Base-by-base conservation (phyloP, 148 eudicot genomes). In the Rhododendron henanense region DNA sequence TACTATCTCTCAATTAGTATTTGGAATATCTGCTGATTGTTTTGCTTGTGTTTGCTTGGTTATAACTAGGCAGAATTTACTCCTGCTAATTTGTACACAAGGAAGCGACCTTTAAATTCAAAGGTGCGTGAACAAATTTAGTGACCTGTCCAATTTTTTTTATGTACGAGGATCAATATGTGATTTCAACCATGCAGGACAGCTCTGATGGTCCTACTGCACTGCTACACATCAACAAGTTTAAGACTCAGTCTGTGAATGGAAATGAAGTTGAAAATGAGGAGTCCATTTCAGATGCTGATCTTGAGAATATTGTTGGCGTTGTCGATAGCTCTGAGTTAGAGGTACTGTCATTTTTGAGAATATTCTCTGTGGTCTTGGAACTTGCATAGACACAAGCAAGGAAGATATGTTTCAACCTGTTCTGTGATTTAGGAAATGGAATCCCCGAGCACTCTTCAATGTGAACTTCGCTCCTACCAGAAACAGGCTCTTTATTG, bases 401-500 rank as follows among this genome's bases (percentile, higher is more conserved):
- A 37, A 85, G 44, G 87, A 5, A 57, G 51, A 86, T 10, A 44
- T 80, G 37, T 55, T 86, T 67, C 53, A 4, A 67, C 33, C 10
- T 69, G 1, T 28, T 86, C 61, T 41, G 59, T 85, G 51, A 37
- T 87, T 41, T 85, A 97, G 99, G 99, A 97, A 93, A 94, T 94
- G 96, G 99, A 95, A 87, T 95, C 99, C 16, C 99, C 99, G 28
- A 84, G 92, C 85, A 91, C 94, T 73, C 94, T 97, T 86, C 95
- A 88, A 71, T 97, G 99, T 84, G 94, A 94, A 84, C 93, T 97
- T 83, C 98, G 98, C 21, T 93, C 98, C 55, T 97, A 97, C 87
- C 99, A 97, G 90, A 97, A 97, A 88, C 98, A 97, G 90, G 99
- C 99, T 73, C 96, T 97, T 88, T 90, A 93, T 83, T 97, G 98